Evolutionary conservation across 2,329 filamentous ascomycete species (phyloP).

Genomic region (Talaromyces rugulosus): DNA sequence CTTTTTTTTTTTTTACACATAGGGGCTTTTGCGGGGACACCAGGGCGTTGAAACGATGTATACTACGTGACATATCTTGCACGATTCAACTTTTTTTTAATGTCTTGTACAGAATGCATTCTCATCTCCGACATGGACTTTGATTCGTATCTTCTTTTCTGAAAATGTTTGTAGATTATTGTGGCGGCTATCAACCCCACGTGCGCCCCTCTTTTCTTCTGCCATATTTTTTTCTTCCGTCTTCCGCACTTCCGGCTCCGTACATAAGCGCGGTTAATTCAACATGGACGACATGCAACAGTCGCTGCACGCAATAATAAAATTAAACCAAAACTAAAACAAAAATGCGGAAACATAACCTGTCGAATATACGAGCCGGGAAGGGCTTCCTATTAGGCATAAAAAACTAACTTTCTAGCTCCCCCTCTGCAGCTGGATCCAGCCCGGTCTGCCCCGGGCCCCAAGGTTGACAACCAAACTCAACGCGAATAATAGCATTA

Average conservation of each 20-base stretch:
- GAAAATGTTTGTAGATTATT: neutral
- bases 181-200: neutral
- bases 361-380: neutral
- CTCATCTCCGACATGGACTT: neutral
- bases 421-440: neutral
- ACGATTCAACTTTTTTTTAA: neutral
- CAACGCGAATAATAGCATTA: neutral
- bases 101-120: constrained; percentile 18
- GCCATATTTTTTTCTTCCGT: neutral
- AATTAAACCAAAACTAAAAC: neutral
- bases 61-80: constrained; percentile 6
- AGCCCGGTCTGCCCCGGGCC: neutral
- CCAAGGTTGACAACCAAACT: neutral
- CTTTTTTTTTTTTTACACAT: constrained; percentile 5
- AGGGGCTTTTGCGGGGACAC: constrained; percentile 7
- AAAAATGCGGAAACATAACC: neutral
- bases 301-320: neutral
- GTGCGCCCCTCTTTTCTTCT: neutral
- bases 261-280: neutral
- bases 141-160: neutral
- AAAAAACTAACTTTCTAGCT: neutral
- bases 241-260: neutral
- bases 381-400: neutral
- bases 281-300: neutral
- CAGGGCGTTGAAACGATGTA: constrained; percentile 24